phyloP scores from a whole-genome alignment of 1,139 yeast genomes.

The Trichomonascaceae sp. region DNA sequence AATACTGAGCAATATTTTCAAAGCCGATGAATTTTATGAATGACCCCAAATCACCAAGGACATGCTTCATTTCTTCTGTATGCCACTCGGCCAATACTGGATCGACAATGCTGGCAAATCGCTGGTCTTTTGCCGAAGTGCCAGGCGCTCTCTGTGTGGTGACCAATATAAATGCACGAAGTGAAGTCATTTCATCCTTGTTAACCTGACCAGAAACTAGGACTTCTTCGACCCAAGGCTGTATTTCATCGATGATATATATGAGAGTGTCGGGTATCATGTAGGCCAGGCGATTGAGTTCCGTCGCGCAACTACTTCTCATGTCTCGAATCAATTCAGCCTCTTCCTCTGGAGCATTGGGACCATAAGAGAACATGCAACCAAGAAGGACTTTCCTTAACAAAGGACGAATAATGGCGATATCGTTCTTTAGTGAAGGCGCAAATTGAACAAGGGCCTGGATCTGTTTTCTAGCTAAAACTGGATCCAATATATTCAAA shows the following conservation, averaged over 20 bases:
- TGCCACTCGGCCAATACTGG: constrained; percentile 93
- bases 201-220: constrained; percentile 66
- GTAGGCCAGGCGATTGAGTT: constrained; percentile 84
- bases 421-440: constrained; percentile 76
- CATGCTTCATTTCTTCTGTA: constrained; percentile 83
- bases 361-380: constrained; percentile 79
- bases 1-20: constrained; percentile 86
- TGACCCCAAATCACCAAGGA: constrained; percentile 86
- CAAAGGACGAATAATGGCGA: constrained; percentile 65
- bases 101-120: constrained; percentile 83
- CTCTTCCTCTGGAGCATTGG: constrained; percentile 55
- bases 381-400: constrained; percentile 82
- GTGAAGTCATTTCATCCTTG: constrained; percentile 89
- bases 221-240: constrained; percentile 69
- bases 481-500: constrained; percentile 72
- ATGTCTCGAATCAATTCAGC: constrained; percentile 79
- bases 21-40: constrained; percentile 97
- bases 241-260: constrained; percentile 73
- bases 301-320: constrained; percentile 91
- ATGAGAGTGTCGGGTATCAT: constrained; percentile 89
- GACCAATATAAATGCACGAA: constrained; percentile 83
- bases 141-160: constrained; percentile 77
- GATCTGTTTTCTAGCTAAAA: constrained; percentile 74
- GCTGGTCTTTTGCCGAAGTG: constrained; percentile 59
- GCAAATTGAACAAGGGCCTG: constrained; percentile 96